phyloP scores from a whole-genome alignment of 208 protist species.

The Acanthamoeba sp. region DNA sequence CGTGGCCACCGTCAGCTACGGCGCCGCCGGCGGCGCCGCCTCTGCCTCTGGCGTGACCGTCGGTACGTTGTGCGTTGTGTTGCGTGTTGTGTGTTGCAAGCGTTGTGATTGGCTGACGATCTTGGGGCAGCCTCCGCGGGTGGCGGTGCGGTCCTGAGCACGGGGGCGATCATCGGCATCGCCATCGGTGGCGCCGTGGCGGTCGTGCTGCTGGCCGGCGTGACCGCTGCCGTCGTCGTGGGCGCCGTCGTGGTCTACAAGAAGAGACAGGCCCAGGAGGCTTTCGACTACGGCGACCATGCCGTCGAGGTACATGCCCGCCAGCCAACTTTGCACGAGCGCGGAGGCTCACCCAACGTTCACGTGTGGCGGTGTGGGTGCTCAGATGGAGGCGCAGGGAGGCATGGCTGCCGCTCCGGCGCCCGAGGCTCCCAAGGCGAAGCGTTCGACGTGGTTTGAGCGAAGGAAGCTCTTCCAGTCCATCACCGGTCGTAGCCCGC shows the following conservation, averaged over 20 bases:
- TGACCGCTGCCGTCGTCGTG: background rate
- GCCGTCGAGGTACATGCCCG: background rate
- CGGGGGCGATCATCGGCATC: slow-evolving; percentile 15
- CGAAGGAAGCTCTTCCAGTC: slow-evolving; percentile 19
- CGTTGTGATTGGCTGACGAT: background rate
- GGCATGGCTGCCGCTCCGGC: background rate
- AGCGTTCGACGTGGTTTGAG: slow-evolving; percentile 26
- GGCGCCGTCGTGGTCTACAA: background rate
- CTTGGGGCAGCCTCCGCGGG: background rate
- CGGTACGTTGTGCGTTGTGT: background rate
- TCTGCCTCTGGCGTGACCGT: background rate
- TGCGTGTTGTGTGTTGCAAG: background rate
- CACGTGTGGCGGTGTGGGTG: too few species aligned
- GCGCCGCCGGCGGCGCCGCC: background rate
- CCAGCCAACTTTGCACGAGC: too few species aligned
- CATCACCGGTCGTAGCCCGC: slow-evolving; percentile 6
- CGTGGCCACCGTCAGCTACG: background rate
- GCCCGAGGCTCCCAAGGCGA: background rate
- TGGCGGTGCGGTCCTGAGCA: background rate
- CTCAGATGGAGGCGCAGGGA: background rate
- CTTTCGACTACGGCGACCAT: background rate
- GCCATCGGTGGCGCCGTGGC: background rate
- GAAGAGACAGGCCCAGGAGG: background rate
- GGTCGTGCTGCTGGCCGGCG: background rate
- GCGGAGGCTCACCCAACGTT: too few species aligned